Base-by-base conservation (phyloP, 352 stramenopile species). In the Globisporangium splendens region DNA sequence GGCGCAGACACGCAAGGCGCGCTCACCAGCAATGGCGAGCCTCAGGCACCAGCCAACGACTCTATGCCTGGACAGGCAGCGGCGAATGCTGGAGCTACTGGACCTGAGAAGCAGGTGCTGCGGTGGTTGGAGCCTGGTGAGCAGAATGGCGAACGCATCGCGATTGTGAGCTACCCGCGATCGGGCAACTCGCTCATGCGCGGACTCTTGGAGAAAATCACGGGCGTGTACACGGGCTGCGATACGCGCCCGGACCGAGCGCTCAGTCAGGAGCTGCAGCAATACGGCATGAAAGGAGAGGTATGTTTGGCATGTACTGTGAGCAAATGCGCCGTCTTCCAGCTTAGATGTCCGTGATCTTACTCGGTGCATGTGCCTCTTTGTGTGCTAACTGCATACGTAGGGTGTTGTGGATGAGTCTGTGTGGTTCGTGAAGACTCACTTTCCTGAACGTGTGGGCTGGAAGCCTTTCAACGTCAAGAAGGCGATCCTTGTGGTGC, bases 391-490 rank as follows among this genome's bases (percentile, higher is more conserved):
- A n/a, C n/a, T n/a, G n/a, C n/a, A n/a, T n/a, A n/a, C n/a, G n/a
- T 79, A 97, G 73, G 96, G 96, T n/a, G 79, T 99, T 33, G 88
- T 97, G 39, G 92, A 98, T 58, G 89, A 97, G 13, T 87, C 82
- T 14, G 93, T 98, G n/a, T 92, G 88, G 69, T 95, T 99, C 61
- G 95, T 99, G 18, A 99, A 99, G 79, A 98, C 96, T 28, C 97
- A 99, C 75, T 99, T 96, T 62, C 97, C 97, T 0, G 97, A 99
- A 72, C 87, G 97, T 21, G 81, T 86, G n/a, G 97, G 97, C 46
- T 97, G 82, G 83, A 87, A 91, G 69, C 66, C 65, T 18, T 89
- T 91, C 65, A 75, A 63, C 41, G 72, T 75, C 39, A 71, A 91
- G 54, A 93, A 93, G 51, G 80, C 83, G n/a, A 93, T 95, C 56